Evolutionary conservation across 345 rosid species (phyloP).

Genomic region (Nephelium lappaceum): DNA sequence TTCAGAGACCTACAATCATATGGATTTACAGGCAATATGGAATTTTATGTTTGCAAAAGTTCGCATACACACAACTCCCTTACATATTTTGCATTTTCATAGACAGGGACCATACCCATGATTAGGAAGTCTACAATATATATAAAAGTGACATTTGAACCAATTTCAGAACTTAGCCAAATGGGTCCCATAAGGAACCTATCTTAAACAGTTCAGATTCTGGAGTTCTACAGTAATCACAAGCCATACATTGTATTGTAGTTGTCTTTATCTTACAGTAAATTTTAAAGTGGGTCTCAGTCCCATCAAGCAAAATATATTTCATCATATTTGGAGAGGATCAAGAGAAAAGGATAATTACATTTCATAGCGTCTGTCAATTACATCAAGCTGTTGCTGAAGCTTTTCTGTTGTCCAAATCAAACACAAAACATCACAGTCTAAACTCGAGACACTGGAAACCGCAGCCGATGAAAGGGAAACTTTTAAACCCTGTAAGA

Average conservation of each 20-base stretch:
- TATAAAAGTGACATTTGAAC: not conserved
- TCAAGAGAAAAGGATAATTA: constrained; percentile 31
- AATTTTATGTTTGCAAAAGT: not conserved
- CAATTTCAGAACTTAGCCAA: not conserved
- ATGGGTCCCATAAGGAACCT: not conserved
- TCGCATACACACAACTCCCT: not conserved
- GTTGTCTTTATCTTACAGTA: not conserved
- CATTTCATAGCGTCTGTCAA: constrained; percentile 71
- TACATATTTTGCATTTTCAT: not conserved
- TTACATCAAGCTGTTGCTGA: constrained; percentile 70
- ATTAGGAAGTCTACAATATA: not conserved
- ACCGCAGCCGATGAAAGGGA: constrained; percentile 59
- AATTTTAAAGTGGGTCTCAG: not conserved
- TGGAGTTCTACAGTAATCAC: not conserved
- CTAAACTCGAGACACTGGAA: constrained; percentile 60
- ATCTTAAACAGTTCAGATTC: not conserved
- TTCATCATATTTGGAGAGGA: constrained; percentile 8
- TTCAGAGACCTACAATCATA: not conserved
- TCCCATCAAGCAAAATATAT: not conserved
- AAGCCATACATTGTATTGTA: not conserved
- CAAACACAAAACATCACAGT: constrained; percentile 73
- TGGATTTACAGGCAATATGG: not conserved
- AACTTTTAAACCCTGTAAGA: constrained; percentile 77
- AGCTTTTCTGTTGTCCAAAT: constrained; percentile 82
- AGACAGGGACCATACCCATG: not conserved